Evolutionary conservation across 1,284 basidiomycete genomes (phyloP).

Genomic region (Apiotrichum gracile): DNA sequence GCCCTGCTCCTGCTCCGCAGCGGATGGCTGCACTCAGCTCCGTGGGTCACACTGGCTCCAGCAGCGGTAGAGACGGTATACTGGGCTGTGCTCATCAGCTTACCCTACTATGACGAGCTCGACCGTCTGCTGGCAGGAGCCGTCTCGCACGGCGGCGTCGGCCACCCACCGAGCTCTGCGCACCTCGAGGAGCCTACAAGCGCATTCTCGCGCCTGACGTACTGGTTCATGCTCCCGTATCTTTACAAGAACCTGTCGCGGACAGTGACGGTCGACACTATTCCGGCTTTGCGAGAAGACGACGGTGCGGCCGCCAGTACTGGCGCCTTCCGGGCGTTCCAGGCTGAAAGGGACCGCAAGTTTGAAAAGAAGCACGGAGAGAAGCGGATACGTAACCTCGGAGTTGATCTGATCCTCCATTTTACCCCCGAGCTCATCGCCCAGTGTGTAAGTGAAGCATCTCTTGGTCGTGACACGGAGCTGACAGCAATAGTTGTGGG

Average conservation of each 20-base stretch:
- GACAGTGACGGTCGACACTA: conserved; percentile 47
- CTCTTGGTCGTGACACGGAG: neutral
- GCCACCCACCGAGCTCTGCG: conserved; percentile 21
- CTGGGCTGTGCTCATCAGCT: conserved; percentile 37
- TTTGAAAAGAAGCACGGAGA: conserved; percentile 22
- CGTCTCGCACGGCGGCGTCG: conserved; percentile 29
- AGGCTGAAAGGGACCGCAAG: conserved; percentile 20
- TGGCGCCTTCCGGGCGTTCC: conserved; percentile 45
- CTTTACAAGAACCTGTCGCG: conserved; percentile 48
- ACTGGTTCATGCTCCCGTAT: conserved; percentile 46
- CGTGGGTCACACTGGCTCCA: conserved; percentile 26
- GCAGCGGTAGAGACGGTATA: conserved; percentile 33
- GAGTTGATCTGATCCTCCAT: conserved; percentile 32
- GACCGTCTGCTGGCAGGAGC: conserved; percentile 35
- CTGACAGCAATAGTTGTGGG: conserved; percentile 41
- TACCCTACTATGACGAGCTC: conserved; percentile 42
- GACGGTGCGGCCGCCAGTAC: conserved; percentile 49
- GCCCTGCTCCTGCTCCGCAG: conserved; percentile 39
- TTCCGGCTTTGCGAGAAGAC: conserved; percentile 52
- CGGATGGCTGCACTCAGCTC: conserved; percentile 14
- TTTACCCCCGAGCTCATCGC: conserved; percentile 21
- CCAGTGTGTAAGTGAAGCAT: conserved; percentile 24
- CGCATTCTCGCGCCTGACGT: conserved; percentile 44
- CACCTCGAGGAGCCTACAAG: conserved; percentile 41
- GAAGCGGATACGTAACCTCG: conserved; percentile 40